Evolutionary conservation across 1,139 yeast genomes (phyloP).

Genomic region (Protomyces inouyei): DNA sequence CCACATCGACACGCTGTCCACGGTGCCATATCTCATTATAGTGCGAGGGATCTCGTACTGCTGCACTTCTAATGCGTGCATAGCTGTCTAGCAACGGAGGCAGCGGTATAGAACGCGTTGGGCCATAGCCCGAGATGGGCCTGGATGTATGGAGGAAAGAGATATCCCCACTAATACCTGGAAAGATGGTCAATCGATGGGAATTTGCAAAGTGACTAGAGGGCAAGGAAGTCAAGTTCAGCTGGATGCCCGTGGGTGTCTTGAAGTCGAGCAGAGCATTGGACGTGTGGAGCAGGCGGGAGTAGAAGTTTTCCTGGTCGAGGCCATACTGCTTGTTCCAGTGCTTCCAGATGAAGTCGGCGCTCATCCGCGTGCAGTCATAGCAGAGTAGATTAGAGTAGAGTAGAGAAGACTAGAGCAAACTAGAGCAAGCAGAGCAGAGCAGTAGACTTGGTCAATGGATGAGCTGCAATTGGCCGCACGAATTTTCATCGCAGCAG

Average conservation of each 20-base stretch:
- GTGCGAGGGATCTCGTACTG: conserved; percentile 31
- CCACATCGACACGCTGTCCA: conserved; percentile 39
- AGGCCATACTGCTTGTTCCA: conserved; percentile 25
- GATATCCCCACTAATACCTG: conserved; percentile 71
- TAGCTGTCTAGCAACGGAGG: conserved; percentile 14
- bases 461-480: background rate
- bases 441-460: background rate
- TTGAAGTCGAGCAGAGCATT: conserved; percentile 59
- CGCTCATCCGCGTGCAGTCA: conserved; percentile 2
- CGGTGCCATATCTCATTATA: conserved; percentile 38
- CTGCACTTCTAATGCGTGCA: conserved; percentile 43
- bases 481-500: background rate
- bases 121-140: conserved; percentile 50
- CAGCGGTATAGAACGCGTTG: conserved; percentile 48
- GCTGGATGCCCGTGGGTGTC: conserved; percentile 62
- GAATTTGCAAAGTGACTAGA: conserved; percentile 70
- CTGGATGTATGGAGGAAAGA: conserved; percentile 72
- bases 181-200: conserved; percentile 63
- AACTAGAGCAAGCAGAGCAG: background rate
- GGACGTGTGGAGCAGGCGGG: conserved; percentile 27
- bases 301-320: conserved; percentile 25
- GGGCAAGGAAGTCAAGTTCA: conserved; percentile 69
- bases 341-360: conserved; percentile 24
- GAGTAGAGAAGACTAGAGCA: no score
- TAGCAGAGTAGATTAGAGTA: background rate